These are phyloP conservation scores for Quercus rubra DNA, from an alignment of 306 rosid genomes.

Conservation along the genomic window DNA sequence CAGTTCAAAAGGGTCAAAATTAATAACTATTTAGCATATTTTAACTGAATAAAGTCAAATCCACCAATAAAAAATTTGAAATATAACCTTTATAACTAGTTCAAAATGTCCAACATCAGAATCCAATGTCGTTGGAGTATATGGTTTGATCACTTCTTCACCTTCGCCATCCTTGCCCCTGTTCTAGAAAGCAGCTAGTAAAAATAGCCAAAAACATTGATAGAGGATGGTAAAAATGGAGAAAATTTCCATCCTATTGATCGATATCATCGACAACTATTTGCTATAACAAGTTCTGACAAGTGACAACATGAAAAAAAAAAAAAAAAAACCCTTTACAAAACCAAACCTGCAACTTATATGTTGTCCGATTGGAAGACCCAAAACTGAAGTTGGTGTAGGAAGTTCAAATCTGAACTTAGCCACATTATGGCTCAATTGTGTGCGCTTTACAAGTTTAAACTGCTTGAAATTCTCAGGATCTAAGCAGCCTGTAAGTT, in stretches of 20 bases:
- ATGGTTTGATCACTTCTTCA: slow-evolving; percentile 86
- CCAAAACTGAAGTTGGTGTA: slow-evolving; percentile 74
- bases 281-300: not conserved
- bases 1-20: slow-evolving; percentile 7
- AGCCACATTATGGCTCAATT: slow-evolving; percentile 96
- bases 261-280: not conserved
- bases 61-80: not conserved
- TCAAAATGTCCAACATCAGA: slow-evolving; percentile 92
- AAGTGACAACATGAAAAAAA: too few species aligned
- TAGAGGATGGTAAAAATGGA: not conserved
- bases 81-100: slow-evolving; percentile 80
- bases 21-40: slow-evolving; percentile 9
- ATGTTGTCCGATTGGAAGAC: slow-evolving; percentile 99
- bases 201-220: not conserved
- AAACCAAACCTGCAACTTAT: slow-evolving; percentile 89
- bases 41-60: not conserved
- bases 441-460: slow-evolving; percentile 72
- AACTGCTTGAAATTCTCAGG: slow-evolving; percentile 72
- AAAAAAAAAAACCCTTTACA: not conserved
- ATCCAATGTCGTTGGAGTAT: slow-evolving; percentile 95
- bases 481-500: slow-evolving; percentile 59
- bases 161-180: slow-evolving; percentile 93
- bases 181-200: slow-evolving; percentile 24
- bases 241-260: not conserved
- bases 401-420: slow-evolving; percentile 84